Evolutionary conservation across 164 flowering plant species (phyloP).

Genomic region (Stephania yunnanensis): DNA sequence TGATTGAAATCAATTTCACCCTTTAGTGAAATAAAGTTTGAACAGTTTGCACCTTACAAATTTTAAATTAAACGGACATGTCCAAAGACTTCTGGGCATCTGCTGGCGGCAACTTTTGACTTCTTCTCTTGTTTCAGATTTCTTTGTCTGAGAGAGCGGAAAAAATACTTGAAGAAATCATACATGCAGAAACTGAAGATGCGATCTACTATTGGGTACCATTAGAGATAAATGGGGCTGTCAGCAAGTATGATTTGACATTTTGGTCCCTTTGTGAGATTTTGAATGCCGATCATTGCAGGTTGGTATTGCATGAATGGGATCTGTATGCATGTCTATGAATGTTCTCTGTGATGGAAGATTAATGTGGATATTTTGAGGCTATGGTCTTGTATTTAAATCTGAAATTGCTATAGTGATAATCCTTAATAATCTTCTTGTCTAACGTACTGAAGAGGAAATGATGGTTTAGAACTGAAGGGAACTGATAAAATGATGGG

Average conservation of each 20-base stretch:
- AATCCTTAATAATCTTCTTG: background rate
- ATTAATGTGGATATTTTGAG: background rate
- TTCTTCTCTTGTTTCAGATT: constrained; percentile 38
- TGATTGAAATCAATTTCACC: background rate
- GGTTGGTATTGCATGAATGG: constrained; percentile 32
- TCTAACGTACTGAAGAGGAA: background rate
- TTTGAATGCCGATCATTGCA: constrained; percentile 81
- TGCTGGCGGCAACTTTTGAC: constrained; percentile 5
- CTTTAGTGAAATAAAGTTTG: background rate
- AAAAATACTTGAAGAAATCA: constrained; percentile 55
- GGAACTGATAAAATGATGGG: background rate
- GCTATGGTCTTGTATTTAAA: background rate
- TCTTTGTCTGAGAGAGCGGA: constrained; percentile 72
- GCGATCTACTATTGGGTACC: constrained; percentile 77
- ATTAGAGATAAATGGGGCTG: constrained; percentile 39
- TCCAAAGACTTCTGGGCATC: background rate
- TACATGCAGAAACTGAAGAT: constrained; percentile 53
- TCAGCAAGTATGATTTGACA: constrained; percentile 35
- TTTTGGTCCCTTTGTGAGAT: constrained; percentile 96
- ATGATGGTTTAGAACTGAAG: background rate
- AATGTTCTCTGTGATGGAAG: background rate
- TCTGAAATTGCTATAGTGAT: background rate
- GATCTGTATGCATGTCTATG: background rate
- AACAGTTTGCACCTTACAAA: background rate
- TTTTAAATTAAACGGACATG: background rate